Conservation (phyloP, 2,329 filamentous ascomycete genomes). For the Rhinocladiella mackenziei region DNA sequence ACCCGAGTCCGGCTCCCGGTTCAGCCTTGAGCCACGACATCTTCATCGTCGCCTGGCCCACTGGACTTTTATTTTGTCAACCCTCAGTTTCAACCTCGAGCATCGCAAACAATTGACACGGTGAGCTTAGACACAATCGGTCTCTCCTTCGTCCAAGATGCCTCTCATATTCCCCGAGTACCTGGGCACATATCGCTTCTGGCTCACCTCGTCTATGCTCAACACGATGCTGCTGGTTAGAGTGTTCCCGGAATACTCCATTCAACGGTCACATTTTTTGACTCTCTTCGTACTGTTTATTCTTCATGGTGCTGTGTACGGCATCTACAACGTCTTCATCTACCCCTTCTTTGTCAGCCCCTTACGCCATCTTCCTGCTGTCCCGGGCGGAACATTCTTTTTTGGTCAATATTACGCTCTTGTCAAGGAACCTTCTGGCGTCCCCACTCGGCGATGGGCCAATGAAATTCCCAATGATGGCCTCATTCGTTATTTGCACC, state of each 20-base stretch:
- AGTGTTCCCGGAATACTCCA: slow-evolving; percentile 31
- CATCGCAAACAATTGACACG: neutral
- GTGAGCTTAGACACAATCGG: neutral
- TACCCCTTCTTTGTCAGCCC: slow-evolving; percentile 59
- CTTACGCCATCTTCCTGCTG: slow-evolving; percentile 54
- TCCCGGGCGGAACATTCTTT: slow-evolving; percentile 44
- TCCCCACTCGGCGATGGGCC: slow-evolving; percentile 47
- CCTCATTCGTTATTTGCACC: slow-evolving; percentile 61
- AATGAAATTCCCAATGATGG: slow-evolving; percentile 63
- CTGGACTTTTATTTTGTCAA: too few relatives aligned
- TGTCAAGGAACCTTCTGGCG: slow-evolving; percentile 39
- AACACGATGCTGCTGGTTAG: slow-evolving; percentile 23
- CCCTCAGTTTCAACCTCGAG: too few relatives aligned
- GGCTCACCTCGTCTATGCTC: slow-evolving; percentile 20
- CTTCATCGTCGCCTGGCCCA: too few relatives aligned
- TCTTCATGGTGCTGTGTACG: slow-evolving; percentile 26
- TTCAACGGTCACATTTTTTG: slow-evolving; percentile 31
- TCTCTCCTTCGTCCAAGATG: slow-evolving; percentile 42
- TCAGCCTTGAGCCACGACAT: too few relatives aligned
- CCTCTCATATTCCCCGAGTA: slow-evolving; percentile 37
- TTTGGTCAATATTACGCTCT: slow-evolving; percentile 44
- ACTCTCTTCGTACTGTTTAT: slow-evolving; percentile 30
- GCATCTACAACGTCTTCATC: slow-evolving; percentile 43
- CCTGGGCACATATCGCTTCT: slow-evolving; percentile 23
- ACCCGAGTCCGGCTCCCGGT: too few relatives aligned